Evolutionary conservation across 225 moss, liverwort and hornwort genomes (phyloP).

Genomic region (Polytrichum commune): DNA sequence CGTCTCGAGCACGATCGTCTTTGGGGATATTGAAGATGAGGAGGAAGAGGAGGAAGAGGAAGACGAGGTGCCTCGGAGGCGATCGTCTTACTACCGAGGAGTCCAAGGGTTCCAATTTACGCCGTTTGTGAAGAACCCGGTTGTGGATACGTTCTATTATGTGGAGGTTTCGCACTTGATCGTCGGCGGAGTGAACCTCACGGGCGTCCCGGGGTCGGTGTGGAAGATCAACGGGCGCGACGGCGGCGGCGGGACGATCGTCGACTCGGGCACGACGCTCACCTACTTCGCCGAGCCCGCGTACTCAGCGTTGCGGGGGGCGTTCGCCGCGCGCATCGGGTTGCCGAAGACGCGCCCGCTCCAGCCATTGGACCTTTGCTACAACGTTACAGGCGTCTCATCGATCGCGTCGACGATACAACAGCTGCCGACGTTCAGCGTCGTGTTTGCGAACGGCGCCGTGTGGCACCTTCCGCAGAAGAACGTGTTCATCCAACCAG

Average conservation of each 20-base stretch:
- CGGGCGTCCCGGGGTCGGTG: not conserved
- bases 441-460: constrained; percentile 34
- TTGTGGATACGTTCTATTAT: constrained; percentile 17
- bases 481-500: constrained; percentile 55
- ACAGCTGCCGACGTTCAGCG: constrained; percentile 36
- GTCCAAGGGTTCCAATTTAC: constrained; percentile 5
- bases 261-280: constrained; percentile 18
- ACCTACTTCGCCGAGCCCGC: constrained; percentile 15
- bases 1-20: constrained; percentile 25
- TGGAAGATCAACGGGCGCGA: constrained; percentile 2
- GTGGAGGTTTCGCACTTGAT: constrained; percentile 13
- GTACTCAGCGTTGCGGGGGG: constrained; percentile 3
- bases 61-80: too few species aligned
- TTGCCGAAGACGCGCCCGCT: constrained; percentile 28
- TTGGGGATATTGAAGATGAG: constrained; percentile 10
- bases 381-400: constrained; percentile 29
- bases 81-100: not conserved
- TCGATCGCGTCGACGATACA: constrained; percentile 6
- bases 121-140: constrained; percentile 11
- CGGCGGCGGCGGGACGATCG: constrained; percentile 17
- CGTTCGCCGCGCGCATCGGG: constrained; percentile 30
- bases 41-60: not conserved
- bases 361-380: constrained; percentile 35
- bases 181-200: constrained; percentile 6
- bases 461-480: constrained; percentile 45